phyloP scores from a whole-genome alignment of 192 early-diverging fungal species.

The Mortierella antarctica region DNA sequence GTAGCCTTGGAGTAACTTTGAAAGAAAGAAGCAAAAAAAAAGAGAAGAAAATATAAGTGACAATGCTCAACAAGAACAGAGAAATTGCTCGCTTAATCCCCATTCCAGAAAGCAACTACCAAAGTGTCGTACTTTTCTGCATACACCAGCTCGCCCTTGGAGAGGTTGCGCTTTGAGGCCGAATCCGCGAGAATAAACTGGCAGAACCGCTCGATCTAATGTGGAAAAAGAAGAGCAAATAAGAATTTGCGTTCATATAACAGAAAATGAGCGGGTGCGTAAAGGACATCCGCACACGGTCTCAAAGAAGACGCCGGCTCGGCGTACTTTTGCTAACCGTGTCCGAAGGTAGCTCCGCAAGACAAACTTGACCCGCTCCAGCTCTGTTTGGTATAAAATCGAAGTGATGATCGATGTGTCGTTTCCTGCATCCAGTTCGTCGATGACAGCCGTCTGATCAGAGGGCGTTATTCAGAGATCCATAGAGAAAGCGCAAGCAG shows the following conservation, averaged over 20 bases:
- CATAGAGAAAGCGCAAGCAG: neutral
- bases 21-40: neutral
- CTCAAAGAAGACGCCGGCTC: neutral
- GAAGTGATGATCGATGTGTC: constrained; percentile 61
- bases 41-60: neutral
- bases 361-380: constrained; percentile 75
- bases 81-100: too few species aligned
- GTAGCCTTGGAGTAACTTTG: constrained; percentile 64
- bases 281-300: neutral
- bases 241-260: neutral
- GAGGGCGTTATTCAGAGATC: neutral
- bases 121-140: constrained; percentile 53
- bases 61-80: neutral
- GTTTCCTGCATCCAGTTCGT: constrained; percentile 42
- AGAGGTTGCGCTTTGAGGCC: constrained; percentile 55
- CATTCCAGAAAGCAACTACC: too few species aligned
- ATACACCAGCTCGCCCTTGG: constrained; percentile 60
- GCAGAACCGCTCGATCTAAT: constrained; percentile 69
- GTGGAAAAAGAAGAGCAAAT: neutral
- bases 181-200: constrained; percentile 53
- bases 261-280: neutral
- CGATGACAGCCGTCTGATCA: constrained; percentile 45
- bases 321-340: constrained; percentile 68
- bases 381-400: constrained; percentile 72
- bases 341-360: constrained; percentile 71